phyloP scores from a whole-genome alignment of 2,329 filamentous ascomycete species.

The Xylaria sp. region DNA sequence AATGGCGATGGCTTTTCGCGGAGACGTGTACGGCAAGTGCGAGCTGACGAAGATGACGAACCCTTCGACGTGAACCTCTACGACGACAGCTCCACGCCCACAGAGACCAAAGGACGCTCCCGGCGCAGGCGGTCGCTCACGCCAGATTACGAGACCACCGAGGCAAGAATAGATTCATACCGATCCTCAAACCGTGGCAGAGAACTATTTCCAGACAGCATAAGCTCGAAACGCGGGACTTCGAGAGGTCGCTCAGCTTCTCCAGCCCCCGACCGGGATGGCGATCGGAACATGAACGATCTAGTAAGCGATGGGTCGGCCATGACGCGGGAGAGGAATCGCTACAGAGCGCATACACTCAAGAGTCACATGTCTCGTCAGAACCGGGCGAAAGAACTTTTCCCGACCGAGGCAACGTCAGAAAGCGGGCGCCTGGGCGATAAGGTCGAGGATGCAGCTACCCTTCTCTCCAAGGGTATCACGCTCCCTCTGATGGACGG shows the following conservation, averaged over 20 bases:
- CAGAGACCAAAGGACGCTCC: constrained; percentile 38
- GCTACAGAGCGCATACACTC: constrained; percentile 57
- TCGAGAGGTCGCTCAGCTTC: constrained; percentile 64
- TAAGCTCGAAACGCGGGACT: constrained; percentile 43
- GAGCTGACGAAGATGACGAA: constrained; percentile 62
- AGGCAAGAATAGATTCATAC: constrained; percentile 41
- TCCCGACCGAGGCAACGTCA: constrained; percentile 59
- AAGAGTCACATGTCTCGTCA: constrained; percentile 54
- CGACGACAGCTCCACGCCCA: constrained; percentile 70
- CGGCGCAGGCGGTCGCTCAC: constrained; percentile 52
- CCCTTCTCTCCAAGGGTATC: constrained; percentile 61
- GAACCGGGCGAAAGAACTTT: constrained; percentile 66
- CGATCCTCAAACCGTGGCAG: constrained; percentile 60
- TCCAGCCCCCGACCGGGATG: constrained; percentile 57
- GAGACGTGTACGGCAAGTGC: constrained; percentile 49
- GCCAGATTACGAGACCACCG: constrained; percentile 43
- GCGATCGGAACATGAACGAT: constrained; percentile 53
- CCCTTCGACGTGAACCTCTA: constrained; percentile 82
- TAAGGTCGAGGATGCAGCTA: constrained; percentile 63
- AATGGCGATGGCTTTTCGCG: constrained; percentile 51
- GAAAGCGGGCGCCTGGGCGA: constrained; percentile 62
- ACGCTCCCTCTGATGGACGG: constrained; percentile 61
- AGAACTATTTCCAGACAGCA: constrained; percentile 69
- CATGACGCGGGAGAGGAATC: constrained; percentile 51
- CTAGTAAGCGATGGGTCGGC: constrained; percentile 46